Conservation (phyloP, 169 alveolate genomes). For the Plasmodium sp. region DNA sequence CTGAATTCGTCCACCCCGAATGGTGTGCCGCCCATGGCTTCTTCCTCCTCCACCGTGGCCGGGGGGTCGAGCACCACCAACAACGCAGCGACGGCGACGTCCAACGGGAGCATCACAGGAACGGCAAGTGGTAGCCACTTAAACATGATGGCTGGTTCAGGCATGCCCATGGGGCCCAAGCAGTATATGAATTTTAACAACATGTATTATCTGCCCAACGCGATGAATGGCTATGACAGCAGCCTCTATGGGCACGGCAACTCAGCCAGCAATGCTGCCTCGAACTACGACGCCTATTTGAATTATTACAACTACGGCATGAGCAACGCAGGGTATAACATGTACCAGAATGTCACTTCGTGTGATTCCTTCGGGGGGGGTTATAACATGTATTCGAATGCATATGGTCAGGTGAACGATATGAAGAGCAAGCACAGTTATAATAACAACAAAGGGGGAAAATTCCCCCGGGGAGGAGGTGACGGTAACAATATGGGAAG, state of each 20-base stretch:
- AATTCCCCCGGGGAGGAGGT: neutral
- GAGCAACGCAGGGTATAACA: slow-evolving; percentile 1
- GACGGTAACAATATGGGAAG: slow-evolving; percentile 13
- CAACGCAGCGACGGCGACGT: neutral
- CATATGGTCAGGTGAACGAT: slow-evolving; percentile 11
- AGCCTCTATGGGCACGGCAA: slow-evolving; percentile 11
- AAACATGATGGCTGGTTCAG: neutral
- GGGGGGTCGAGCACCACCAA: neutral
- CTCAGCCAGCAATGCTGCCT: neutral
- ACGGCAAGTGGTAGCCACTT: neutral
- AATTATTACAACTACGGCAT: slow-evolving; percentile 33
- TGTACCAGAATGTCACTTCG: slow-evolving; percentile 7
- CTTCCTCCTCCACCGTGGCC: neutral
- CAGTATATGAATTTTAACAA: slow-evolving; percentile 25
- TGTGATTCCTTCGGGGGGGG: slow-evolving; percentile 22
- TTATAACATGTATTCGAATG: slow-evolving; percentile 36
- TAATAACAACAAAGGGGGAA: slow-evolving; percentile 8
- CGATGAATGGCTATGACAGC: slow-evolving; percentile 49
- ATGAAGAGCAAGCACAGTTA: slow-evolving; percentile 19
- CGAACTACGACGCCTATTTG: slow-evolving; percentile 17
- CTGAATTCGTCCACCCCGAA: neutral
- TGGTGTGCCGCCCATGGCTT: neutral
- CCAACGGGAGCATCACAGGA: neutral
- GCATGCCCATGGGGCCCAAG: slow-evolving; percentile 12
- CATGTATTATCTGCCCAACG: slow-evolving; percentile 44